Evolutionary conservation across 805 yeast species (phyloP).

Genomic region (Teunomyces stri): DNA sequence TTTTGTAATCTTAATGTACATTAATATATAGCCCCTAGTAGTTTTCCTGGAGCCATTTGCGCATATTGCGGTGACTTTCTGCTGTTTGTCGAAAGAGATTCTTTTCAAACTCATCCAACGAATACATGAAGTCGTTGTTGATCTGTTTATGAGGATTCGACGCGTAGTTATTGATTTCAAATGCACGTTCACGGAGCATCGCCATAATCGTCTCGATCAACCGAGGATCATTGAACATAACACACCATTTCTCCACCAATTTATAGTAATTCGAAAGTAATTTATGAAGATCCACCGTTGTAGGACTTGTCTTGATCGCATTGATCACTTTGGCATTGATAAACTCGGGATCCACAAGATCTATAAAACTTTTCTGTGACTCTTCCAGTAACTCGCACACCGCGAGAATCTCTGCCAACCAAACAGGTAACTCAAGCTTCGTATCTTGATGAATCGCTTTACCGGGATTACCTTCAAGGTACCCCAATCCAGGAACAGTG

Average conservation of each 20-base stretch:
- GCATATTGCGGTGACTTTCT: constrained; percentile 42
- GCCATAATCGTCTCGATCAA: constrained; percentile 49
- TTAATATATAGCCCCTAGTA: neutral
- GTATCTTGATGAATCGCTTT: constrained; percentile 56
- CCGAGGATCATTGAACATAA: constrained; percentile 63
- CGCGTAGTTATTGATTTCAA: constrained; percentile 71
- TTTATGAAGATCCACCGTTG: constrained; percentile 62
- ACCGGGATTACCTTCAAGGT: constrained; percentile 75
- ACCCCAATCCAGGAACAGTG: constrained; percentile 84
- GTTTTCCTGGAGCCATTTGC: constrained; percentile 32
- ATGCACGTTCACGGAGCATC: constrained; percentile 63
- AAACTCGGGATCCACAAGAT: constrained; percentile 68
- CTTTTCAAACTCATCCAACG: constrained; percentile 77
- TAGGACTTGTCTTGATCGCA: constrained; percentile 75
- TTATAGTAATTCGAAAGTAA: constrained; percentile 66
- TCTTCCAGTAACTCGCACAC: constrained; percentile 32
- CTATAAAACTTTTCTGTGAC: constrained; percentile 53
- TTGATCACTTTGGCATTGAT: constrained; percentile 65
- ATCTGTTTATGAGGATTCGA: constrained; percentile 49
- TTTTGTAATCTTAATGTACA: constrained; percentile 4
- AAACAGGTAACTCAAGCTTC: constrained; percentile 75
- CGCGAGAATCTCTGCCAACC: constrained; percentile 84
- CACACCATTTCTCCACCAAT: constrained; percentile 74
- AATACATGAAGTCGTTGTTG: constrained; percentile 52
- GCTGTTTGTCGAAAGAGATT: constrained; percentile 52